Percentiles rank a stretch among this genome's conserved stretches.
phyloP scores from a whole-genome alignment of 2,329 filamentous ascomycete species.

The Diaporthe ampelina region DNA sequence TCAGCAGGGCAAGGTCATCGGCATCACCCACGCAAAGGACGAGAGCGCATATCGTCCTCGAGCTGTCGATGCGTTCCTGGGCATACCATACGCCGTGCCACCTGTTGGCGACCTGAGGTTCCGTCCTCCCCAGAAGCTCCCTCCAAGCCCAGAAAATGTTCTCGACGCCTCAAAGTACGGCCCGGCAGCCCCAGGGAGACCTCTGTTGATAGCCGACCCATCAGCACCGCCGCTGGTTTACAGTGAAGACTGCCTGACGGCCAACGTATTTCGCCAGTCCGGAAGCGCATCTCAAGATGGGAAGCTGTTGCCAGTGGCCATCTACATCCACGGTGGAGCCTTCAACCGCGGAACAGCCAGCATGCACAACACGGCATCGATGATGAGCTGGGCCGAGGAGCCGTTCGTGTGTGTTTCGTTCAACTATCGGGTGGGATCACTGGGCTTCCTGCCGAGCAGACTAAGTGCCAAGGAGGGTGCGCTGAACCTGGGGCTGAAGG shows the following conservation, averaged over 20 bases:
- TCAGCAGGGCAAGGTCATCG: slow-evolving; percentile 44
- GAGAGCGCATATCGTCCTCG: slow-evolving; percentile 39
- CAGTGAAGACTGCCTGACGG: slow-evolving; percentile 48
- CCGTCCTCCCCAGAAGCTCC: slow-evolving; percentile 51
- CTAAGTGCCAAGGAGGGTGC: slow-evolving; percentile 65
- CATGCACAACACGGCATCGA: slow-evolving; percentile 63
- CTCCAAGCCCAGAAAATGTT: slow-evolving; percentile 46
- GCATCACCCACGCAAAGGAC: slow-evolving; percentile 40
- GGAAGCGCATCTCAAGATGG: neutral
- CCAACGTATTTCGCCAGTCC: slow-evolving; percentile 46
- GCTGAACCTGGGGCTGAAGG: slow-evolving; percentile 69
- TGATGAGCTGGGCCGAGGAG: slow-evolving; percentile 61
- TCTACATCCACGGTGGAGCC: slow-evolving; percentile 63
- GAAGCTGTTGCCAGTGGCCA: slow-evolving; percentile 50
- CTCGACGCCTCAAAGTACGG: slow-evolving; percentile 46
- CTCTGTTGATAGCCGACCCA: slow-evolving; percentile 27
- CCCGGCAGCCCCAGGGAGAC: slow-evolving; percentile 43
- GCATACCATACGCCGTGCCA: slow-evolving; percentile 63
- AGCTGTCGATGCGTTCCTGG: slow-evolving; percentile 58
- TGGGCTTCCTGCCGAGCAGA: slow-evolving; percentile 71
- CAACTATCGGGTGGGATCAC: slow-evolving; percentile 67
- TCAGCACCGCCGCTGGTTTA: slow-evolving; percentile 43
- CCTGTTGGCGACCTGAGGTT: slow-evolving; percentile 63
- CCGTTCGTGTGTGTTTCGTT: slow-evolving; percentile 64
- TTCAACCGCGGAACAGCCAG: slow-evolving; percentile 58